Percentiles rank a stretch among this genome's conserved stretches.
Evolutionary conservation across 2,329 filamentous ascomycete species (phyloP).

Genomic region (Cladophialophora yegresii): DNA sequence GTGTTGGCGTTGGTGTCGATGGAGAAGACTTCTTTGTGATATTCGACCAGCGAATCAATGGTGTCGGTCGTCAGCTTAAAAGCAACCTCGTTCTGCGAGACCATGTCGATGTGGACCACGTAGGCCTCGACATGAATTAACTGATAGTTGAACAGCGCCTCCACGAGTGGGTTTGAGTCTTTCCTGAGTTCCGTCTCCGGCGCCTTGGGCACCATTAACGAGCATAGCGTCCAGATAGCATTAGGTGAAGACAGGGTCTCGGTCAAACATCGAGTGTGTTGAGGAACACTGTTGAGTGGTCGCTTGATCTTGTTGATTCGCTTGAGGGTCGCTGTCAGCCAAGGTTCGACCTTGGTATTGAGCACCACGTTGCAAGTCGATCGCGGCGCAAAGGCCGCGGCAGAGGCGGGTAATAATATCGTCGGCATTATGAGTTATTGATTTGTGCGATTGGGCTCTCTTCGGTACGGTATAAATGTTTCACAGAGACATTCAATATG

Average conservation of each 20-base stretch:
- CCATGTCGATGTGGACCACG: conserved; percentile 98
- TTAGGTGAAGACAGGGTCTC: conserved; percentile 87
- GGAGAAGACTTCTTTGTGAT: conserved; percentile 94
- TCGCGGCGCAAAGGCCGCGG: conserved; percentile 91
- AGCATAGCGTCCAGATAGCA: conserved; percentile 93
- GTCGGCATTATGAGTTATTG: conserved; percentile 70
- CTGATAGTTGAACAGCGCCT: conserved; percentile 90
- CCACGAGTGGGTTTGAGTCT: conserved; percentile 78
- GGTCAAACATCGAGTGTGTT: conserved; percentile 92
- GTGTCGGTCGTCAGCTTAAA: conserved; percentile 96
- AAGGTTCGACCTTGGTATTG: conserved; percentile 87
- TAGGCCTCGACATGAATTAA: conserved; percentile 94
- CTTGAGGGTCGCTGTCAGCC: conserved; percentile 91
- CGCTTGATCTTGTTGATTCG: conserved; percentile 96
- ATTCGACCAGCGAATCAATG: conserved; percentile 89
- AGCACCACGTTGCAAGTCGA: conserved; percentile 94
- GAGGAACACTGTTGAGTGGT: conserved; percentile 91
- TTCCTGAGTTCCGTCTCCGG: conserved; percentile 81
- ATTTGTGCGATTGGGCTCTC: conserved; percentile 4
- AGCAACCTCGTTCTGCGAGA: conserved; percentile 92
- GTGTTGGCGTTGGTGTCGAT: conserved; percentile 85
- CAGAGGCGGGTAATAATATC: conserved; percentile 89
- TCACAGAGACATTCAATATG: conserved; percentile 37
- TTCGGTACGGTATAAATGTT: background rate
- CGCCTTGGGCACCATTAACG: conserved; percentile 86